Percentiles rank a stretch among this genome's conserved stretches.
phyloP scores from a whole-genome alignment of 305 asterid species.

The Fraxinus greggii region DNA sequence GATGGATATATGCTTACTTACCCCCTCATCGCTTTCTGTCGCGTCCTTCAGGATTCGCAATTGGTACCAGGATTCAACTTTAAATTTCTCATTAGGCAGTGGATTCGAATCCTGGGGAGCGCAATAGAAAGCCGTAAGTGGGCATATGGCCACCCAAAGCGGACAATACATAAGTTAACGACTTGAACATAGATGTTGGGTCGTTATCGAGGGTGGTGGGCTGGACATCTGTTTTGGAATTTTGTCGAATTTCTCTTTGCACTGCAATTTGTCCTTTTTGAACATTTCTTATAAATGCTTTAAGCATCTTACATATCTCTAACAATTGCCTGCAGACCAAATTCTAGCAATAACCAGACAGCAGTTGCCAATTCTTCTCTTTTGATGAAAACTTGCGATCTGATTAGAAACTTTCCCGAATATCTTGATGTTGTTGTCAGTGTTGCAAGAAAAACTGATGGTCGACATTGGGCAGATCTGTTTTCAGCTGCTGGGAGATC shows the following conservation, averaged over 20 bases:
- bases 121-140: no score
- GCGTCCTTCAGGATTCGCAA: no score
- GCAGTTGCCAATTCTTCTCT: conserved; percentile 57
- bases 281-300: conserved; percentile 13
- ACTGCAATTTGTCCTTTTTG: conserved; percentile 2
- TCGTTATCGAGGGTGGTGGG: background rate
- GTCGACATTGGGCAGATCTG: conserved; percentile 98
- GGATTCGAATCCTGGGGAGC: no score
- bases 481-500: conserved; percentile 98
- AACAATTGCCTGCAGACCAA: conserved; percentile 56
- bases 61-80: no score
- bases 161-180: no score
- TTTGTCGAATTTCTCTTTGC: conserved; percentile 20
- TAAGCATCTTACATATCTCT: conserved; percentile 13
- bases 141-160: no score
- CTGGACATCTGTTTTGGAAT: conserved; percentile 10
- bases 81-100: no score
- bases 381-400: conserved; percentile 91
- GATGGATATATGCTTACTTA: no score
- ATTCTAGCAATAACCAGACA: conserved; percentile 58
- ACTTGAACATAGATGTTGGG: no score
- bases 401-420: conserved; percentile 88
- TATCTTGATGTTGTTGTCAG: conserved; percentile 98
- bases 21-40: no score
- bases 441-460: conserved; percentile 99